Base-by-base conservation (phyloP, 805 yeast genomes). In the Soucietia sequanensis region DNA sequence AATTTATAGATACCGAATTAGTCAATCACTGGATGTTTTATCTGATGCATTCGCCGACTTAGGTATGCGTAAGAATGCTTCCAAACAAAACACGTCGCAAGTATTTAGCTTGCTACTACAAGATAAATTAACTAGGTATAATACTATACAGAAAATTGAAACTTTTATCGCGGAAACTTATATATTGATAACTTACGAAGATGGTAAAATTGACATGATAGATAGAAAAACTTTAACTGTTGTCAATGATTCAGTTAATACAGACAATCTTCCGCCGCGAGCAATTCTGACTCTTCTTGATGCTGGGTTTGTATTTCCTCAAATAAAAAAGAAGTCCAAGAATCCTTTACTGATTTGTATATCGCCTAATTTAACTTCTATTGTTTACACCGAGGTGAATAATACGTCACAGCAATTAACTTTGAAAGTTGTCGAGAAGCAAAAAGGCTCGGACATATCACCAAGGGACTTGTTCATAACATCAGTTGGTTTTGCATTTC, bases 401-500 rank as follows among this genome's bases (percentile, higher is more conserved):
- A 41, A 41, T 4, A 37, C 30, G 4, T 17, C 33, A 2, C 20
- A 34, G 5, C 39, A 51, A 16, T 44, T 60, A 17, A 38, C 33
- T 21, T 35, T 62, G 5, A 30, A 33, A 21, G 50, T 53, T n/a
- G 47, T 52, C 7, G 53, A 50, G 26, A 58, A 52, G 29, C 18
- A 25, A 4, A 23, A 26, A 4, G 23, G 23, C 19, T 23, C 33
- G 6, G 54, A 45, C 2, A 25, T 43, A 1, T 34, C 58, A 3
- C 48, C 61, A 0, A 66, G 67, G 3, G 61, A 64, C 10, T 37
- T 70, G 26, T 54, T 60, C n/a, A 46, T 69, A 2, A 58, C 77
- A 1, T 71, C 84, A 0, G 79, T 77, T 1, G 81, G 78, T 0
- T 58, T 86, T 33, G 86, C 95, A 0, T 67, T 74, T 19, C 60